Evolutionary conservation across 2,329 filamentous ascomycete species (phyloP), one percentile per base, ranked within the genome.

Genomic region (Trichophyton mentagrophytes): DNA sequence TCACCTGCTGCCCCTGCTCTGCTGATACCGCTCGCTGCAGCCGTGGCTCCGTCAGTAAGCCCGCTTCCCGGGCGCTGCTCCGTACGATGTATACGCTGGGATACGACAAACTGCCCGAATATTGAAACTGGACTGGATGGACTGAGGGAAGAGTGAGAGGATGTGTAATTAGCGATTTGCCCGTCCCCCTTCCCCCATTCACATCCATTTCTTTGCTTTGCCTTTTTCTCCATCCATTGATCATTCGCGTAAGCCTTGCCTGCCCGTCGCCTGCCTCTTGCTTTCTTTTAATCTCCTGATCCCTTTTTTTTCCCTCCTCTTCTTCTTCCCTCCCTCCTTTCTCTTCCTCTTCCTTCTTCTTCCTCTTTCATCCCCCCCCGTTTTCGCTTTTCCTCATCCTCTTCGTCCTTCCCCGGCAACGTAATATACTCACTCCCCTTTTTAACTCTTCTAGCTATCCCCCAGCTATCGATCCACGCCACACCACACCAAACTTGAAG

Each of bases 401-500:
- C 65, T 51, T 64, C 61, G 64, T 64, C 66, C 1, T 44, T 65
- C 61, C 60, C 49, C 27, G 49, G 46, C 22, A 22, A 25, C 20
- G 20, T 27, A 33, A 20, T 33, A 60, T 63, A 61, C 60, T 63
- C 65, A 59, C 63, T 61, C 60, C 63, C 61, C 57, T 58, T 30
- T 30, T 30, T 58, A 61, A 7, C n/a, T 27, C 20, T 20, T 55
- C 20, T 36, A 55, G 27, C 49, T 61, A 66, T 64, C 69, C 67
- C 27, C 64, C 62, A 61, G 65, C 63, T 64, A 65, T 63, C 63
- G 60, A 64, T 64, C 59, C 49, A 55, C 56, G 56, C 56, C 30
- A 58, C 56, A 27, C 65, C 66, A 58, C 49, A 13, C 27, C 49
- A 33, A 55, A 55, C 49, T 36, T 55, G 49, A 55, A 55, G 49